Evolutionary conservation across 257 asterid genomes (phyloP).

Genomic region (Gardenia jasminoides): DNA sequence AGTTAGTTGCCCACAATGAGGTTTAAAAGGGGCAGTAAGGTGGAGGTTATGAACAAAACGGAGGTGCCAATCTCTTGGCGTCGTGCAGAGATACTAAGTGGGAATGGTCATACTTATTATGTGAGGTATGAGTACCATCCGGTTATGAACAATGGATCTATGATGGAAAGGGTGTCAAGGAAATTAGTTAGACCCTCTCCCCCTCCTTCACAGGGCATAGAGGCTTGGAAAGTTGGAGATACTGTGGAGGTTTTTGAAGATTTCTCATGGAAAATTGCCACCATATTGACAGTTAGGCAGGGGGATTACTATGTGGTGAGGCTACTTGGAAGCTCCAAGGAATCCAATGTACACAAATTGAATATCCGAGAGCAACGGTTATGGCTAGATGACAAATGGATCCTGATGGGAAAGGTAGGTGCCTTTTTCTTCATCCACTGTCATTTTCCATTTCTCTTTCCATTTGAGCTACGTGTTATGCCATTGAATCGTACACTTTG

Average conservation of each 20-base stretch:
- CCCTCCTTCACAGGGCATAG: conserved; percentile 34
- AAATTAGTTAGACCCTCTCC: conserved; percentile 63
- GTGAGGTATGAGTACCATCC: conserved; percentile 46
- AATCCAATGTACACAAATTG: conserved; percentile 39
- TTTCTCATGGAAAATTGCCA: conserved; percentile 62
- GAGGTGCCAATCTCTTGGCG: conserved; percentile 55
- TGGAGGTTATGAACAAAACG: conserved; percentile 59
- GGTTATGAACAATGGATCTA: conserved; percentile 28
- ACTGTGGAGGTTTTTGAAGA: conserved; percentile 65
- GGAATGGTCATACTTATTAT: conserved; percentile 48
- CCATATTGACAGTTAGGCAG: conserved; percentile 42
- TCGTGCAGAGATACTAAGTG: conserved; percentile 52
- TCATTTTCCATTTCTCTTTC: neutral
- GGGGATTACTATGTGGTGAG: conserved; percentile 50
- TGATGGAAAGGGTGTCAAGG: conserved; percentile 49
- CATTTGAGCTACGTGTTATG: neutral
- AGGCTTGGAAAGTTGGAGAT: conserved; percentile 48
- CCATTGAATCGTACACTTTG: neutral
- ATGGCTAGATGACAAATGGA: conserved; percentile 67
- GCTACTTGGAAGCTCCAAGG: conserved; percentile 54
- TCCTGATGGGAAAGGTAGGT: conserved; percentile 52
- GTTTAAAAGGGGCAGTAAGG: conserved; percentile 61
- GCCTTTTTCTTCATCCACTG: conserved; percentile 7
- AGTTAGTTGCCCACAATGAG: conserved; percentile 40
- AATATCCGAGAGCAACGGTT: conserved; percentile 55